Conservation (phyloP, 805 yeast species). For the Schizosaccharomyces osmophilus region DNA sequence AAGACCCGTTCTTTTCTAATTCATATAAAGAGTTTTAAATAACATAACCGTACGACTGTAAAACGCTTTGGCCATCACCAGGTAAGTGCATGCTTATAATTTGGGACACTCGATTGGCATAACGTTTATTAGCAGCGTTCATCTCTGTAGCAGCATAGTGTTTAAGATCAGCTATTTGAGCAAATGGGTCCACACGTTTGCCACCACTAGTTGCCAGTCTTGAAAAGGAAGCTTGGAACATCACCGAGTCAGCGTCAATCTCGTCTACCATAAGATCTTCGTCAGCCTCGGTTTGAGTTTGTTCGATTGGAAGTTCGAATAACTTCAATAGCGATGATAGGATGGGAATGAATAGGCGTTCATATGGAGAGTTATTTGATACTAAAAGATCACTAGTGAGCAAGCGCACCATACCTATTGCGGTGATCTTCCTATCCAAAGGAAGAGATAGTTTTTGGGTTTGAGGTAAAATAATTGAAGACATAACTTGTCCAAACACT, state of each 20-base stretch:
- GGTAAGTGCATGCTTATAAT: neutral
- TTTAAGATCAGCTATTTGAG: conserved; percentile 11
- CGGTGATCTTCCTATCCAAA: conserved; percentile 22
- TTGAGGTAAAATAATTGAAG: conserved; percentile 14
- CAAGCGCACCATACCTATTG: conserved; percentile 25
- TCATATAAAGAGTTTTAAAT: neutral
- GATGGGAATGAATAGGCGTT: neutral
- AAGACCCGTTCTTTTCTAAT: neutral
- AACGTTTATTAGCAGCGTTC: neutral
- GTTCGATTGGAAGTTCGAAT: conserved; percentile 19
- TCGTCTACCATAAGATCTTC: conserved; percentile 16
- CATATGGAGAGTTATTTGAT: conserved; percentile 9
- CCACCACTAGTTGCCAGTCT: conserved; percentile 37
- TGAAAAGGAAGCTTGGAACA: conserved; percentile 74
- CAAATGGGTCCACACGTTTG: conserved; percentile 47
- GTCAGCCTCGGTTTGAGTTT: conserved; percentile 15
- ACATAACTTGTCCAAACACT: conserved; percentile 15
- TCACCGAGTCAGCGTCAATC: conserved; percentile 27
- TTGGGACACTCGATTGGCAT: neutral
- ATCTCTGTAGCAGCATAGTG: conserved; percentile 3
- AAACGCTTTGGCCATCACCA: conserved; percentile 1
- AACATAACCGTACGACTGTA: neutral
- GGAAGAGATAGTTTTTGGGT: conserved; percentile 17
- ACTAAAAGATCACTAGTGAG: conserved; percentile 15
- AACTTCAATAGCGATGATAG: conserved; percentile 21